Percentiles rank a stretch among this genome's conserved stretches.
These are phyloP conservation scores for Corynespora cassiicola DNA, from an alignment of 2,329 filamentous ascomycete species.

Conservation along the genomic window DNA sequence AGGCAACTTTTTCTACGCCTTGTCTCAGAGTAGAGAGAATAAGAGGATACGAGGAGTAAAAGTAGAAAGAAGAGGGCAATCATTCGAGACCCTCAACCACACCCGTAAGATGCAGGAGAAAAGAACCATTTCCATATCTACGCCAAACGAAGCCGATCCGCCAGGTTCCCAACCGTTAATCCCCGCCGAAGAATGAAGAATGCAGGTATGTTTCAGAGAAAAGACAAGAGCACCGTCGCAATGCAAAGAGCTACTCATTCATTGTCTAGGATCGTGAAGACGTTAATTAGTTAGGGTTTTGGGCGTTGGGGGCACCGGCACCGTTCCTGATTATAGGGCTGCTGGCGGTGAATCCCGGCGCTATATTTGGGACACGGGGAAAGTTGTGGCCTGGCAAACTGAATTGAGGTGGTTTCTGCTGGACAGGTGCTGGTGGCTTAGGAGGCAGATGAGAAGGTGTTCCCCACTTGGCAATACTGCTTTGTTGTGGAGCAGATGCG, in stretches of 20 bases:
- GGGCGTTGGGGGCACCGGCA: conserved; percentile 12
- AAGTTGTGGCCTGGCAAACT: conserved; percentile 22
- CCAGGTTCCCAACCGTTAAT: conserved; percentile 4
- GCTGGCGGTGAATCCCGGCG: conserved; percentile 19
- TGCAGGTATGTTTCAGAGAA: conserved; percentile 18
- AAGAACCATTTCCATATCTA: conserved; percentile 6
- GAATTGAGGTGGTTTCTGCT: conserved; percentile 36
- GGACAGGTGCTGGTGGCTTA: conserved; percentile 58
- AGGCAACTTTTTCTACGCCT: no score
- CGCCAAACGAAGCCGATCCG: conserved; percentile 6
- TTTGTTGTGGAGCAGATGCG: conserved; percentile 43
- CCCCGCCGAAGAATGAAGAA: conserved; percentile 12
- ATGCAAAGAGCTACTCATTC: conserved; percentile 27
- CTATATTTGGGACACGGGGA: conserved; percentile 20
- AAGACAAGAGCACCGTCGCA: conserved; percentile 30
- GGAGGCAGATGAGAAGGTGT: conserved; percentile 61
- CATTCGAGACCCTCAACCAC: no score
- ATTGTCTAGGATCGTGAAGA: conserved; percentile 21
- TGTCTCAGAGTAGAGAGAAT: no score
- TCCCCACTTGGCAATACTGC: conserved; percentile 63
- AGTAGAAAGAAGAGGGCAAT: no score
- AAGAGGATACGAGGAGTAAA: no score
- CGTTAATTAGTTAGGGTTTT: conserved; percentile 23
- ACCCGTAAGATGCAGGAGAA: conserved; percentile 13
- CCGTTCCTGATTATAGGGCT: conserved; percentile 14